Percentiles rank a stretch among this genome's conserved stretches.
Conservation (phyloP, 2,329 filamentous ascomycete genomes). For the Colletotrichum plurivorum region DNA sequence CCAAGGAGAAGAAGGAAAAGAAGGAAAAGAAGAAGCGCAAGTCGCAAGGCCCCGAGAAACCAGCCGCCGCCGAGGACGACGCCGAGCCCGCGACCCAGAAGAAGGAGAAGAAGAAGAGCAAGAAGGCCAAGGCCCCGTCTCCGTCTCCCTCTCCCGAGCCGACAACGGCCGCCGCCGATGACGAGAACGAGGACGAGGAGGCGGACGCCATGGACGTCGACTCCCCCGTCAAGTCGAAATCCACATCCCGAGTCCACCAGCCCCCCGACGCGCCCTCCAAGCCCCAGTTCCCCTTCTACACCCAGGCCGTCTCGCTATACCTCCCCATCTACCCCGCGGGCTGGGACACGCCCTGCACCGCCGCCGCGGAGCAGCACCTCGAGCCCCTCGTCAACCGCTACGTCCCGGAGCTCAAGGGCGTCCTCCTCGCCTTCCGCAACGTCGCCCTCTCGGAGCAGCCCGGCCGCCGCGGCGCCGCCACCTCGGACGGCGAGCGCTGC, state of each 20-base stretch:
- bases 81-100: constrained; percentile 32
- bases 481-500: constrained; percentile 62
- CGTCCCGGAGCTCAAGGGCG: constrained; percentile 78
- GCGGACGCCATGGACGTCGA: constrained; percentile 58
- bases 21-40: constrained; percentile 54
- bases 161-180: constrained; percentile 14
- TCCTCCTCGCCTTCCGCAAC: constrained; percentile 82
- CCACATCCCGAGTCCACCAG: constrained; percentile 53
- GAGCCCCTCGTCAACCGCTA: constrained; percentile 83
- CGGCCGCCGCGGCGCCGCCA: constrained; percentile 60
- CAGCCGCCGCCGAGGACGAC: constrained; percentile 3
- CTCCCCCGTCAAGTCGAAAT: constrained; percentile 45
- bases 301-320: constrained; percentile 85
- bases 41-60: constrained; percentile 42
- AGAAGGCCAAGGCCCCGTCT: constrained; percentile 42
- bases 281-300: constrained; percentile 78
- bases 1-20: constrained; percentile 50
- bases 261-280: constrained; percentile 54
- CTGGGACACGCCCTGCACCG: constrained; percentile 78
- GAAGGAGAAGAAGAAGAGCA: constrained; percentile 46
- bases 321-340: constrained; percentile 80
- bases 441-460: constrained; percentile 74
- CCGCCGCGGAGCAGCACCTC: constrained; percentile 80
- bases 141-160: constrained; percentile 42
- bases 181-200: constrained; percentile 45